These are phyloP conservation scores for Diaporthe ampelina DNA, from an alignment of 2,329 filamentous ascomycete genomes.

Conservation along the genomic window DNA sequence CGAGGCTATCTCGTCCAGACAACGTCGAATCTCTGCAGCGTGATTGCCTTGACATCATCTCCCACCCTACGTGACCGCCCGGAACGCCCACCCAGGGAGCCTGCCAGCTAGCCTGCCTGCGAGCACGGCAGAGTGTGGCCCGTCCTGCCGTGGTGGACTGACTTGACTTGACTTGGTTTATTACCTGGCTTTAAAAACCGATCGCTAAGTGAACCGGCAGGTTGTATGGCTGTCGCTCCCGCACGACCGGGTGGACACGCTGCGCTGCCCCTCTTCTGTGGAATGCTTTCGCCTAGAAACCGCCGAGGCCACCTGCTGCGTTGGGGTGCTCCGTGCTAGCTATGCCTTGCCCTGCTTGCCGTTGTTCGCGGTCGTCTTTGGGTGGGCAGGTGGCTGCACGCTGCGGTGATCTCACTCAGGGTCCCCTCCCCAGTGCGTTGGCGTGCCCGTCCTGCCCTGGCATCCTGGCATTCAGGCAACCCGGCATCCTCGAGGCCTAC, in stretches of 20 bases:
- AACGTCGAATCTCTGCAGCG: slow-evolving; percentile 15
- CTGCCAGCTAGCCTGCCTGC: neutral
- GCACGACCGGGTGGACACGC: neutral
- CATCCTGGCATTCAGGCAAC: neutral
- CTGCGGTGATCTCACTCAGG: slow-evolving; percentile 18
- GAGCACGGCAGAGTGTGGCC: slow-evolving; percentile 12
- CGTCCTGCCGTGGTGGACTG: slow-evolving; percentile 5
- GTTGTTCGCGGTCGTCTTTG: neutral
- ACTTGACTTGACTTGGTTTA: neutral
- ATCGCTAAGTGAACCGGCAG: neutral
- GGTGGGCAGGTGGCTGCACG: slow-evolving; percentile 15
- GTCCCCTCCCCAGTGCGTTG: slow-evolving; percentile 25
- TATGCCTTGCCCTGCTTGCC: slow-evolving; percentile 20
- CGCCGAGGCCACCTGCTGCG: slow-evolving; percentile 28
- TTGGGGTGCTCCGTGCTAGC: slow-evolving; percentile 1
- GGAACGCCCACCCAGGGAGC: neutral
- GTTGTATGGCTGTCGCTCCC: neutral
- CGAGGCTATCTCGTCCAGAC: slow-evolving; percentile 20
- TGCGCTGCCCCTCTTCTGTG: slow-evolving; percentile 24
- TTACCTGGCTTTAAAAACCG: neutral
- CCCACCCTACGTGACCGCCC: slow-evolving; percentile 5
- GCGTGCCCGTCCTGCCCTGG: slow-evolving; percentile 8
- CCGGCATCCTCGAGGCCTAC: neutral
- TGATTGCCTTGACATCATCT: slow-evolving; percentile 26
- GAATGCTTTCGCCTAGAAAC: slow-evolving; percentile 32